These are phyloP conservation scores for Cystoisospora suis DNA, from an alignment of 169 alveolate genomes.

Conservation along the genomic window DNA sequence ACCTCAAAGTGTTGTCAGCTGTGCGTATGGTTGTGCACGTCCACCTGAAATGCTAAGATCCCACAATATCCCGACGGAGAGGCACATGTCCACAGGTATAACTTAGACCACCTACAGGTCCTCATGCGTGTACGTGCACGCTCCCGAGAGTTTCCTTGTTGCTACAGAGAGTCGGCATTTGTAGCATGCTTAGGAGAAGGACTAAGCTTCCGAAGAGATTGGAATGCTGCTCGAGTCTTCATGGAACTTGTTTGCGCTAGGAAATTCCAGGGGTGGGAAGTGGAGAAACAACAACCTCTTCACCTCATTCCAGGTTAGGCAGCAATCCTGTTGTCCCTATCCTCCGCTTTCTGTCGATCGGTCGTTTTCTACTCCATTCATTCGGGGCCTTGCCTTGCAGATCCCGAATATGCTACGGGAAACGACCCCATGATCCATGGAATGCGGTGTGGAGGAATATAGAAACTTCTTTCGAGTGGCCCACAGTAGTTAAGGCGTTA, in stretches of 20 bases:
- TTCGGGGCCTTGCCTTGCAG: too few species aligned
- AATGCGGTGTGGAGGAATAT: too few species aligned
- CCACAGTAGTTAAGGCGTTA: too few species aligned
- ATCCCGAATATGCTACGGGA: too few species aligned
- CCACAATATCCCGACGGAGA: not conserved
- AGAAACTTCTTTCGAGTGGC: too few species aligned
- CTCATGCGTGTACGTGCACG: not conserved
- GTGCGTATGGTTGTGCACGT: not conserved
- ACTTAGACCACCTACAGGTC: not conserved
- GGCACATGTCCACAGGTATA: not conserved
- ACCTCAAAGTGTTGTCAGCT: too few species aligned
- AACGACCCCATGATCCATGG: too few species aligned
- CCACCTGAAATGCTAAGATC: not conserved
- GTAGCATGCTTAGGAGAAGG: not conserved
- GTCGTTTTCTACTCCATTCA: too few species aligned
- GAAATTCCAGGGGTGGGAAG: not conserved
- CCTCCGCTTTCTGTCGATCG: too few species aligned
- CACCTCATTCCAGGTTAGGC: not conserved
- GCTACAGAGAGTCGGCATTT: slow-evolving; percentile 6
- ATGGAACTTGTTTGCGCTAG: slow-evolving; percentile 1
- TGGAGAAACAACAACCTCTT: not conserved
- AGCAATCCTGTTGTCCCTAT: too few species aligned
- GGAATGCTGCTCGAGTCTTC: slow-evolving; percentile 19
- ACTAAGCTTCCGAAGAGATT: not conserved
- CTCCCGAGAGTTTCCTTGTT: not conserved